phyloP scores from a whole-genome alignment of 306 rosid genomes.

The Ammopiptanthus mongolicus region DNA sequence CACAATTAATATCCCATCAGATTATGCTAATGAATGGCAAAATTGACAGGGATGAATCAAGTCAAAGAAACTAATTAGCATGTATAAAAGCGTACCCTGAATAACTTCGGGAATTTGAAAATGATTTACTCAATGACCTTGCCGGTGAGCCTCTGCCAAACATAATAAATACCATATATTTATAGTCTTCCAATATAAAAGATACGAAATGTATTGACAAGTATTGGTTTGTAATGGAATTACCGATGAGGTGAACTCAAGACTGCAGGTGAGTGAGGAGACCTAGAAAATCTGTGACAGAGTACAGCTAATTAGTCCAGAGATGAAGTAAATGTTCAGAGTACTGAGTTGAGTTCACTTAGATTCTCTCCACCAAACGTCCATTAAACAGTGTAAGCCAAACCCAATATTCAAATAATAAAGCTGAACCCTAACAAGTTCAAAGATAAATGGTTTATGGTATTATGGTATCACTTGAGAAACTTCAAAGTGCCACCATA shows the following conservation, averaged over 20 bases:
- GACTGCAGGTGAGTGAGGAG: conserved; percentile 43
- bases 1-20: background rate
- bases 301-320: conserved; percentile 11
- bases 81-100: conserved; percentile 40
- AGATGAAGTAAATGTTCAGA: conserved; percentile 2
- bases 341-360: background rate
- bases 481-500: background rate
- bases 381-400: background rate
- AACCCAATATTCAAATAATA: background rate
- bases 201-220: background rate
- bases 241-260: conserved; percentile 49
- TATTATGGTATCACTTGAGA: background rate
- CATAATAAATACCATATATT: background rate
- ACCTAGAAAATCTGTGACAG: conserved; percentile 43
- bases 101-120: conserved; percentile 55
- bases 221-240: conserved; percentile 1
- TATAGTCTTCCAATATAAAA: conserved; percentile 12
- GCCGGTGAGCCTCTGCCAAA: conserved; percentile 44
- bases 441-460: background rate
- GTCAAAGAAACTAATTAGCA: background rate
- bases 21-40: background rate
- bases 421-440: background rate
- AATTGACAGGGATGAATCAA: background rate
- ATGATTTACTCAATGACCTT: conserved; percentile 55
- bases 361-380: conserved; percentile 6